phyloP scores from a whole-genome alignment of 352 stramenopile genomes.

The Phytophthora cryptogea region DNA sequence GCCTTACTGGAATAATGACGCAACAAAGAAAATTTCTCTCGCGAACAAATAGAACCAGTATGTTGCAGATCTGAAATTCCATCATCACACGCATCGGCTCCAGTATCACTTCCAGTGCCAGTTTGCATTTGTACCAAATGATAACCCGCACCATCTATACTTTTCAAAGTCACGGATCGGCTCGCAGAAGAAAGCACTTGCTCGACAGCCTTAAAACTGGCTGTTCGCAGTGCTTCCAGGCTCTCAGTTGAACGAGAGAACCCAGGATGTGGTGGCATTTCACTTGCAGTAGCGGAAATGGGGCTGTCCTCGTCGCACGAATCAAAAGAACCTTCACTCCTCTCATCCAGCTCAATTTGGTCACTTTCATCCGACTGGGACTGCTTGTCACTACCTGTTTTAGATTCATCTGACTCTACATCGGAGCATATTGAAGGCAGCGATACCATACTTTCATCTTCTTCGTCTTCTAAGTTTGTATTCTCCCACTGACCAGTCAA shows the following conservation, averaged over 20 bases:
- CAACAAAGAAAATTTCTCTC: not conserved
- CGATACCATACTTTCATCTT: not conserved
- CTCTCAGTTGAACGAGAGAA: not conserved
- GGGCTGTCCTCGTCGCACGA: not conserved
- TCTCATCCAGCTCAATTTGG: not conserved
- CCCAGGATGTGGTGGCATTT: not conserved
- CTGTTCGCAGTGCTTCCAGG: constrained; percentile 5
- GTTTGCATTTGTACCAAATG: not conserved
- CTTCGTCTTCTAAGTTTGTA: not conserved
- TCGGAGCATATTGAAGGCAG: not conserved
- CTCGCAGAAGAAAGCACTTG: constrained; percentile 14
- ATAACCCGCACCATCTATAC: not conserved
- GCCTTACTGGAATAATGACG: constrained; percentile 7
- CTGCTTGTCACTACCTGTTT: not conserved
- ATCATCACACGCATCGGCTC: not conserved
- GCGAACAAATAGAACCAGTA: too few relatives aligned
- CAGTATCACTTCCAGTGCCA: not conserved
- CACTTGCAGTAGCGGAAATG: not conserved
- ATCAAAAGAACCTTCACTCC: not conserved
- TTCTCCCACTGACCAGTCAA: not conserved
- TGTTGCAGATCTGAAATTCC: not conserved
- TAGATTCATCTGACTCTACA: not conserved
- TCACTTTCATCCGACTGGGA: not conserved
- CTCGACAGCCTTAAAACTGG: constrained; percentile 1
- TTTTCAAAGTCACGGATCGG: constrained; percentile 1